These are phyloP conservation scores for Corymbia citriodora DNA, from an alignment of 441 rosid species.

Conservation along the genomic window DNA sequence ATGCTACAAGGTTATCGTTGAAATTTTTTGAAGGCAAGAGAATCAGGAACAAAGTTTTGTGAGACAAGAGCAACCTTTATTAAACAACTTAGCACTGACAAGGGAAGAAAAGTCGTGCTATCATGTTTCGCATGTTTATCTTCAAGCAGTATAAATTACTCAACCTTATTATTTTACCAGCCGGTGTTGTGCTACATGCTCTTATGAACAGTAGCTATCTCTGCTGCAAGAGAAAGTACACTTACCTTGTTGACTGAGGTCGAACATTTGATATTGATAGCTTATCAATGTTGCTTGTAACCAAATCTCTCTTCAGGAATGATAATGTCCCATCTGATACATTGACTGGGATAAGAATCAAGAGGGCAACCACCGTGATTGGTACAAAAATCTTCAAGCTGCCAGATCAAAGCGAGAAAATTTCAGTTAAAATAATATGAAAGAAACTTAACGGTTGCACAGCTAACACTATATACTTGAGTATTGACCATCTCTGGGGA, in stretches of 20 bases:
- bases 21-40: not conserved
- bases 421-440: not conserved
- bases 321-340: constrained; percentile 81
- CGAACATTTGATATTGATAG: constrained; percentile 94
- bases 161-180: not conserved
- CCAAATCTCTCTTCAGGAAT: constrained; percentile 78
- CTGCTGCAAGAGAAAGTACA: not conserved
- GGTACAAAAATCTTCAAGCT: constrained; percentile 91
- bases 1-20: not conserved
- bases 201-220: not conserved
- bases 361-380: constrained; percentile 61
- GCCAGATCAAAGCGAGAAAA: constrained; percentile 22
- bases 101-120: not conserved
- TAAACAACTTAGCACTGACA: not conserved
- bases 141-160: not conserved
- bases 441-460: not conserved
- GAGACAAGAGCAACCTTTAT: not conserved
- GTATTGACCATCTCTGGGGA: not conserved
- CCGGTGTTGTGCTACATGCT: not conserved
- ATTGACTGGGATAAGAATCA: constrained; percentile 89
- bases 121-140: not conserved
- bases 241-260: constrained; percentile 69
- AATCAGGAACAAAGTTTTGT: not conserved
- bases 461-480: not conserved
- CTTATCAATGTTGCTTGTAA: constrained; percentile 81